These are phyloP conservation scores for Fusarium succisae DNA, from an alignment of 2,329 filamentous ascomycete species.

Conservation along the genomic window DNA sequence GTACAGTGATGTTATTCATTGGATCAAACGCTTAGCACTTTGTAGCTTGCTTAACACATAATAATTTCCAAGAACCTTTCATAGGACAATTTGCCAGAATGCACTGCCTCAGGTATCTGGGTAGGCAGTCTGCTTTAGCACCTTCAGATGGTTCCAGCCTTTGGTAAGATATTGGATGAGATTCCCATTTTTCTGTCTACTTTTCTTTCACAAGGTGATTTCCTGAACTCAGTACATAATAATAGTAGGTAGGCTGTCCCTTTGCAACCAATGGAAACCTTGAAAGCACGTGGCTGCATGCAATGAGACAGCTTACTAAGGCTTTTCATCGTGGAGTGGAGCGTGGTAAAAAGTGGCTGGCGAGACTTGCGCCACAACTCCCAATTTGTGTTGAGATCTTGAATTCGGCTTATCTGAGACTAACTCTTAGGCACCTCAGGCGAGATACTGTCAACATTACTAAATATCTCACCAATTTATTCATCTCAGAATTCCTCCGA, in stretches of 20 bases:
- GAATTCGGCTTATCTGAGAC: background rate
- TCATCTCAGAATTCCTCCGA: background rate
- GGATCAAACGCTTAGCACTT: background rate
- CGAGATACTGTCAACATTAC: background rate
- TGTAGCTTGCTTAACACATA: background rate
- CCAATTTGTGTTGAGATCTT: background rate
- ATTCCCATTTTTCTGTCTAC: background rate
- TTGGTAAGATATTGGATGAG: background rate
- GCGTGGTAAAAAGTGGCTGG: constrained; percentile 19
- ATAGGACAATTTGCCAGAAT: background rate
- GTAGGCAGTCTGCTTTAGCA: background rate
- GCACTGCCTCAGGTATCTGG: background rate
- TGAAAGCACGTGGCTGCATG: constrained; percentile 18
- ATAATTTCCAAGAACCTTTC: background rate
- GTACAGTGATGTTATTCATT: too few species aligned
- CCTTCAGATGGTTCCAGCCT: background rate
- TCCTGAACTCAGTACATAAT: background rate
- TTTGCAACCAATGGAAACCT: background rate
- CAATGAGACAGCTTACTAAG: background rate
- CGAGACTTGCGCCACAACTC: constrained; percentile 2
- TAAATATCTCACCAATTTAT: background rate
- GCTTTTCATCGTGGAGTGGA: constrained; percentile 2
- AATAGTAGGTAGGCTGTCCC: background rate
- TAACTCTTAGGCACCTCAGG: background rate
- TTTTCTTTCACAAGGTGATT: background rate